Base-by-base conservation (phyloP, 805 yeast genomes). In the Schizosaccharomyces octosporus region DNA sequence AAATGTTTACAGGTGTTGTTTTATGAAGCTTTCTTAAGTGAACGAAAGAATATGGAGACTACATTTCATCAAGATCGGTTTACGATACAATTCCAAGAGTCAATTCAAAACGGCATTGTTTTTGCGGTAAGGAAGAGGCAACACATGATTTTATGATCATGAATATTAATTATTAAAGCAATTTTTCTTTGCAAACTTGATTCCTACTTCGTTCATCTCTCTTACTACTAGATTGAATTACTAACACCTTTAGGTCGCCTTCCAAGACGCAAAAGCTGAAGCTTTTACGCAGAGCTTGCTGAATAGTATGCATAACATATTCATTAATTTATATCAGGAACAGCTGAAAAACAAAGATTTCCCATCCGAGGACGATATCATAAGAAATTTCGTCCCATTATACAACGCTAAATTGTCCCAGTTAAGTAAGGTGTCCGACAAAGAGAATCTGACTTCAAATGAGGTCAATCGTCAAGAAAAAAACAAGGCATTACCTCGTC, bases 1-100 rank as follows among this genome's bases (percentile, higher is more conserved):
- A 58, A 71, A 1, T 71, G 78, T 0, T 68, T 78, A 61, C 80
- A 79, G 65, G 68, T 76, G 7, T 73, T 81, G 51, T 74, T 81
- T 57, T 70, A 76, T n/a, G 75, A 75, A 48, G 75, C 75, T 29
- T 73, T 80, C 65, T 75, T 81, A 62, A 71, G 72, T 54, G 68
- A 48, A 45, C 64, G 63, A 7, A 60, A 24, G 36, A 31, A n/a
- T 19, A 43, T 15, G 45, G 41, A 51, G 19, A 29, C 19, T 59
- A 59, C 13, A 61, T 63, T 57, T 17, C 60, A n/a, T 62, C 43
- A 15, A 41, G 57, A 29, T 54, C 69, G 75, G 72, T 36, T 32
- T 29, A 72, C 80, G 55, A 71, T 81, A 61, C 75, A 77, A 63
- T 76, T 76, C 65, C 64, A 71, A 64, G 66, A 76, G 62, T 66